Percentiles rank a stretch among this genome's conserved stretches.
phyloP scores from a whole-genome alignment of 345 rosid genomes.

The Aegle marmelos region DNA sequence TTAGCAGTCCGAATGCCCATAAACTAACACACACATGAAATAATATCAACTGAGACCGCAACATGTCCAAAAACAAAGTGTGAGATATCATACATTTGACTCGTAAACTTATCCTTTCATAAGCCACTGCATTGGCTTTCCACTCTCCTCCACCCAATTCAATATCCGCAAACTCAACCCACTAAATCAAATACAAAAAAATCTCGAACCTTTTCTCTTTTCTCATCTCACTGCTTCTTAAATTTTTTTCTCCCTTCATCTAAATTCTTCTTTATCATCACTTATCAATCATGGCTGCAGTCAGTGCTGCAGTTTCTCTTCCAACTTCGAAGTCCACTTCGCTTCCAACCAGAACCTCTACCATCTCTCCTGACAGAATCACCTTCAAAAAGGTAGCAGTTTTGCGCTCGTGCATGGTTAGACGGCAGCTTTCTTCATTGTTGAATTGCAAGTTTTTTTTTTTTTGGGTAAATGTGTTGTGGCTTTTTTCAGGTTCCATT shows the following conservation, averaged over 20 bases:
- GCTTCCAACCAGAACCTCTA: slow-evolving; percentile 55
- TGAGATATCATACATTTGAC: slow-evolving; percentile 40
- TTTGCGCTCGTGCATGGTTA: background rate
- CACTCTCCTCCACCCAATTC: slow-evolving; percentile 63
- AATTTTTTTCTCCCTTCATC: slow-evolving; percentile 7
- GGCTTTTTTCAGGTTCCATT: slow-evolving; percentile 42
- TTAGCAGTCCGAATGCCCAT: background rate
- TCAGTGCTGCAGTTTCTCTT: slow-evolving; percentile 80
- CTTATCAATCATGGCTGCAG: slow-evolving; percentile 62
- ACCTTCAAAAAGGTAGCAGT: slow-evolving; percentile 59
- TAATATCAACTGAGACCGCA: background rate
- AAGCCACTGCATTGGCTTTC: slow-evolving; percentile 40
- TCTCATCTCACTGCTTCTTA: background rate
- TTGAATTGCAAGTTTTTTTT: background rate
- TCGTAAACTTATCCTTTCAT: slow-evolving; percentile 48
- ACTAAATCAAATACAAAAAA: background rate
- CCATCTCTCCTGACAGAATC: slow-evolving; percentile 60
- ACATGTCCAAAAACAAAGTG: background rate
- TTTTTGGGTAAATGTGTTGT: background rate
- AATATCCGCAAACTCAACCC: slow-evolving; percentile 17
- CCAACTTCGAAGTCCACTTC: slow-evolving; percentile 73
- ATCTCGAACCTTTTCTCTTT: slow-evolving; percentile 2
- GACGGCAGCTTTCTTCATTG: background rate
- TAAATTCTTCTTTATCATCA: slow-evolving; percentile 3
- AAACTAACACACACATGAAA: background rate